A percentile compares a stretch with the other conserved stretches of the same genome.
phyloP scores from a whole-genome alignment of 371 early-diverging fungal genomes.

The Lichtheimia hyalospora region DNA sequence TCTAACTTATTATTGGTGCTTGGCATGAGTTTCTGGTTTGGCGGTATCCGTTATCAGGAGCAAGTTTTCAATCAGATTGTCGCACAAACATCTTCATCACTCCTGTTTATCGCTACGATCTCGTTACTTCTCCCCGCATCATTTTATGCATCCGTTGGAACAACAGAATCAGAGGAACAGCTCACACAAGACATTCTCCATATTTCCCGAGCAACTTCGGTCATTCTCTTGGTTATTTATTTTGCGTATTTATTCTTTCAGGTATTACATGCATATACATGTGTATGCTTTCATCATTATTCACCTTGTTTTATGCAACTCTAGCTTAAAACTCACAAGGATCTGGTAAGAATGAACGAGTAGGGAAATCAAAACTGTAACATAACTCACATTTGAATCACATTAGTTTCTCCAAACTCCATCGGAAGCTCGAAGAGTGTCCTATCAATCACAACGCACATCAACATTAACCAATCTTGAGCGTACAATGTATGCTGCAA shows the following conservation, averaged over 20 bases:
- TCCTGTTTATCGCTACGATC: constrained; percentile 74
- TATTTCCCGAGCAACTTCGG: constrained; percentile 70
- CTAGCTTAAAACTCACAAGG: constrained; percentile 67
- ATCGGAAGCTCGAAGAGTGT: constrained; percentile 15
- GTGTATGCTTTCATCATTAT: neutral
- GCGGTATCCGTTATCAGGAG: constrained; percentile 66
- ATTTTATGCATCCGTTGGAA: constrained; percentile 54
- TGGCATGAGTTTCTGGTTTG: constrained; percentile 80
- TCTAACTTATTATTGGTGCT: constrained; percentile 80
- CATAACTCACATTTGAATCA: neutral
- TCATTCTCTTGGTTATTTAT: constrained; percentile 76
- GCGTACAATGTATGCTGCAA: neutral
- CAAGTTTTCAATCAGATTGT: constrained; percentile 79
- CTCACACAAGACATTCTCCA: constrained; percentile 48
- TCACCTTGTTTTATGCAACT: neutral
- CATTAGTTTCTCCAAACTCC: constrained; percentile 24
- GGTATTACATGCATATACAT: constrained; percentile 16
- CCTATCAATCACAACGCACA: constrained; percentile 9
- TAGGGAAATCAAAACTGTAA: neutral
- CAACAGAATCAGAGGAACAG: constrained; percentile 15
- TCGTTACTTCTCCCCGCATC: constrained; percentile 82
- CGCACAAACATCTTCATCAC: constrained; percentile 78
- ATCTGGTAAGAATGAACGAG: constrained; percentile 38
- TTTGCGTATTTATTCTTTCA: constrained; percentile 77
- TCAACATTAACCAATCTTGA: constrained; percentile 7